Percentiles rank a stretch among this genome's conserved stretches.
Conservation (phyloP, 2,329 filamentous ascomycete genomes). For the Xylariaceae sp. region DNA sequence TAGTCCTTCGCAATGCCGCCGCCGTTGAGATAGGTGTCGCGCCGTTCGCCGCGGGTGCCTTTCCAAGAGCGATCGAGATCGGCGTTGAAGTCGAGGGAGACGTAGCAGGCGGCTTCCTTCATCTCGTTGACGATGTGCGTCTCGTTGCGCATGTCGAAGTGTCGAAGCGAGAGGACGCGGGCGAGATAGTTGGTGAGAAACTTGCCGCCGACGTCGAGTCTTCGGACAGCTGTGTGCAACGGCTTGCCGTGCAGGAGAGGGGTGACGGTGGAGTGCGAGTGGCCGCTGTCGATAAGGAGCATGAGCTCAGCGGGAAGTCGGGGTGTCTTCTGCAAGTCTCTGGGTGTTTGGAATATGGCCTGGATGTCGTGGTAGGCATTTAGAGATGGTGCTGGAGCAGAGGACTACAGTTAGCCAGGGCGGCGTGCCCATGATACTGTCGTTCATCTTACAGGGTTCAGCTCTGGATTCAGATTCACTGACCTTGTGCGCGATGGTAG, state of each 20-base stretch:
- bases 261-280: slow-evolving; percentile 88
- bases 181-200: slow-evolving; percentile 90
- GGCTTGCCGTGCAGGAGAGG: slow-evolving; percentile 78
- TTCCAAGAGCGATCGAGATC: slow-evolving; percentile 87
- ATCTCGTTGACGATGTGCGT: slow-evolving; percentile 92
- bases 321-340: slow-evolving; percentile 39
- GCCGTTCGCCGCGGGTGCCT: slow-evolving; percentile 59
- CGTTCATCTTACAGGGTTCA: no score
- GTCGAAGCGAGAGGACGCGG: slow-evolving; percentile 80
- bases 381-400: slow-evolving; percentile 58
- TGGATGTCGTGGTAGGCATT: slow-evolving; percentile 81
- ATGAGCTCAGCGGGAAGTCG: slow-evolving; percentile 69
- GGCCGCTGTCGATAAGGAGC: slow-evolving; percentile 87
- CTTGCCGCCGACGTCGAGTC: slow-evolving; percentile 89
- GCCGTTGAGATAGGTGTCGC: slow-evolving; percentile 45
- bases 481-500: slow-evolving; percentile 73
- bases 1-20: slow-evolving; percentile 79
- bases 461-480: slow-evolving; percentile 14
- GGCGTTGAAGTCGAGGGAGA: slow-evolving; percentile 68
- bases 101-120: slow-evolving; percentile 85
- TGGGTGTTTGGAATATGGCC: slow-evolving; percentile 60
- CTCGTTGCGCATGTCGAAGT: slow-evolving; percentile 95
- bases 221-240: slow-evolving; percentile 74
- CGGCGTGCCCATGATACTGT: neutral
- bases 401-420: neutral